Conservation (phyloP, 2,329 filamentous ascomycete species). For the Tolypocladium sp. region DNA sequence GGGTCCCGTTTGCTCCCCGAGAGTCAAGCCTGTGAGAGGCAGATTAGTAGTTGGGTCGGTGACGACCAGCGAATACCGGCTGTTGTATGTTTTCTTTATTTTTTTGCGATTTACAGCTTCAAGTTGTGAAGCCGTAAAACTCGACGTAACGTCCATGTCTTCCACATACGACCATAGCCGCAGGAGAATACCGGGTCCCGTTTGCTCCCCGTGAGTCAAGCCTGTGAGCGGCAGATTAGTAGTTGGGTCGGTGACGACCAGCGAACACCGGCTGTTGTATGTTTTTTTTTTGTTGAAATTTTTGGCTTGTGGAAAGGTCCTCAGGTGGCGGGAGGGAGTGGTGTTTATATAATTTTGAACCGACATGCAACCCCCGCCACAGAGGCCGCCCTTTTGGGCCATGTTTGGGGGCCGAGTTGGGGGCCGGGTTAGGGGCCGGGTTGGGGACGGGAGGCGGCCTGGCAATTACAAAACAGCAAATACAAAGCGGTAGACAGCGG, state of each 20-base stretch:
- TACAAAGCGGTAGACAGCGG: too few species aligned
- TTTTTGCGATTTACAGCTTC: not conserved
- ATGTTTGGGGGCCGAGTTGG: not conserved
- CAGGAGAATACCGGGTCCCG: not conserved
- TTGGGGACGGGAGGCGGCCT: too few species aligned
- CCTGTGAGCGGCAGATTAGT: not conserved
- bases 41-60: not conserved
- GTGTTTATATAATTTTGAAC: not conserved
- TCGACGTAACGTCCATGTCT: not conserved
- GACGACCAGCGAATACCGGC: not conserved
- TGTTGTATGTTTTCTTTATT: not conserved
- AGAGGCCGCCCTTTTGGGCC: not conserved
- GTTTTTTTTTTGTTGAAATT: not conserved
- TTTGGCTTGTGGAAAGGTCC: not conserved
- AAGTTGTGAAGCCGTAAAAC: not conserved
- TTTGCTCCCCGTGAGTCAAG: not conserved
- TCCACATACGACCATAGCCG: conserved; percentile 1
- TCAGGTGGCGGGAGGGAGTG: not conserved
- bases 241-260: too few species aligned
- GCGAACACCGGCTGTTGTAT: not conserved
- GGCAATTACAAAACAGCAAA: too few species aligned
- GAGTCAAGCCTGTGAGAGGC: too few species aligned
- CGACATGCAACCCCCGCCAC: not conserved
- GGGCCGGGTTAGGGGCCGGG: too few species aligned
- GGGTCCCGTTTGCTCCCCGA: too few species aligned